Conservation (phyloP, 2,329 filamentous ascomycete species). For the Botryotinia calthae region DNA sequence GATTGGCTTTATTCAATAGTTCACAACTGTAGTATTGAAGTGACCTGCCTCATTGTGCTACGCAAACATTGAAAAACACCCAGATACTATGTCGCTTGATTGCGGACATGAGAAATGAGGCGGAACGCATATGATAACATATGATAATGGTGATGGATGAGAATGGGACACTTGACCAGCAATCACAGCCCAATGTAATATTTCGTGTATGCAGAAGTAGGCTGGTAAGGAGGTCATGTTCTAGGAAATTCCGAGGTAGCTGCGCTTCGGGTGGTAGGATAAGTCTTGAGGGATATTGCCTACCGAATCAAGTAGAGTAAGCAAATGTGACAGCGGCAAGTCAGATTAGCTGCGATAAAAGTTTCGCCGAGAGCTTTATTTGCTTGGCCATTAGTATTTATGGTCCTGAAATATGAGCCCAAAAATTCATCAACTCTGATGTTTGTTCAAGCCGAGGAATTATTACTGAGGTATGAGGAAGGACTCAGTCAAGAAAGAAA, state of each 20-base stretch:
- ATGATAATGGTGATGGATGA: not conserved
- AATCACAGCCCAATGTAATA: not conserved
- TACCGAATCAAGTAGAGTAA: not conserved
- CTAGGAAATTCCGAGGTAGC: not conserved
- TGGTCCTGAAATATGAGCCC: not conserved
- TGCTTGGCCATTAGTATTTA: not conserved
- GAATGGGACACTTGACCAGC: slow-evolving; percentile 10
- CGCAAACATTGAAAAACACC: slow-evolving; percentile 1
- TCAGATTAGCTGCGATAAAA: not conserved
- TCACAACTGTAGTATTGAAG: not conserved
- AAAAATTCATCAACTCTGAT: not conserved
- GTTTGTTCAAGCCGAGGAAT: not conserved
- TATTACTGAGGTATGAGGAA: not conserved
- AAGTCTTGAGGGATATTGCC: not conserved
- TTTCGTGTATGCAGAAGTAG: slow-evolving; percentile 12
- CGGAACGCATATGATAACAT: not conserved
- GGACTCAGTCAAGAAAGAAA: not conserved
- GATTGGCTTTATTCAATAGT: not conserved
- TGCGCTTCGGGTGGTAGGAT: not conserved
- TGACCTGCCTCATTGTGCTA: slow-evolving; percentile 7
- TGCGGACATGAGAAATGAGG: not conserved
- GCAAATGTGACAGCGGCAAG: not conserved
- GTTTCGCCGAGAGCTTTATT: not conserved
- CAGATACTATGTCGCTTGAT: not conserved
- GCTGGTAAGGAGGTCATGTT: not conserved